Evolutionary conservation across 768 basidiomycete genomes (phyloP), one percentile per base, ranked within the genome.

Genomic region (Ephemerocybe angulata): DNA sequence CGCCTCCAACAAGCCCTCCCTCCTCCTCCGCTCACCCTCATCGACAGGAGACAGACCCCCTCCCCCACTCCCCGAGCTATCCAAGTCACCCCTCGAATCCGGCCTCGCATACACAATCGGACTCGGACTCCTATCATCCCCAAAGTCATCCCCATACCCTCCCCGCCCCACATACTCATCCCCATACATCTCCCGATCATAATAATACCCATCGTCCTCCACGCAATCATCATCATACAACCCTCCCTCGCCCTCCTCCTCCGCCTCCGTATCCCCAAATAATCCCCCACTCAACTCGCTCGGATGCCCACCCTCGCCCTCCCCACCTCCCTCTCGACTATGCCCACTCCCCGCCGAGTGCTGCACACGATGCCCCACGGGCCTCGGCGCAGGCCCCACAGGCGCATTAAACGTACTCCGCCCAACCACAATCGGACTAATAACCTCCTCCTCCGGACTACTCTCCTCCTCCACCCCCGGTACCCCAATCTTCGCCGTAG

Each of bases 101-200:
- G 53, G 53, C 4, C 53, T 12, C 1, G 53, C 53, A 40, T 54
- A 54, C 4, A 44, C 43, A 24, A 54, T 54, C 8, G 53, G 53
- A 11, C 31, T 37, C 3, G 53, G 53, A 29, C 53, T 54, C 21
- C 53, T 21, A 31, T 43, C 47, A 49, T 28, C 24, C 6, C n/a
- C 47, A n/a, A 11, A n/a, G 8, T 8, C 22, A 49, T 49, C 47
- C 2, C 47, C 17, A 27, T 28, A 11, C 40, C 40, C 22, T 4
- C 22, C 5, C 42, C 37, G 3, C 12, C 12, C 12, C 42, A 21
- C 3, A 6, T n/a, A 22, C 42, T 21, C 37, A 13, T 40, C 42
- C 28, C 4, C 27, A 12, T 13, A 22, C 46, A 11, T 10, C 19
- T 10, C 13, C n/a, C 21, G 29, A 19, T 53, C 52, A n/a, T 44